These are phyloP conservation scores for Boletus tylopilopsis DNA, from an alignment of 768 basidiomycete genomes.

Conservation along the genomic window DNA sequence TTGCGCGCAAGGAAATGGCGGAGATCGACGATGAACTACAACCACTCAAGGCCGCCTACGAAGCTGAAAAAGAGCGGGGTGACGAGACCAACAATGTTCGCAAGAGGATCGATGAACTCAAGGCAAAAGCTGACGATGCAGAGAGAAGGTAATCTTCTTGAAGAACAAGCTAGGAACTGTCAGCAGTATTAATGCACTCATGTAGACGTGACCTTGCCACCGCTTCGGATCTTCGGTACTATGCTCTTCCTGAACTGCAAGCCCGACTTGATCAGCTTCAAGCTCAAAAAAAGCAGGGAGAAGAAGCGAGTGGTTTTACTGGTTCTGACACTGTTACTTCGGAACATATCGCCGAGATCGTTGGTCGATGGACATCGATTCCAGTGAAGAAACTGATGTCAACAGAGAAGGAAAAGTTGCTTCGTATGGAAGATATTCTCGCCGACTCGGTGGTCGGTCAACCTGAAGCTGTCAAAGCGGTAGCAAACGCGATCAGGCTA, in stretches of 20 bases:
- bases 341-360: conserved; percentile 92
- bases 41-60: conserved; percentile 82
- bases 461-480: conserved; percentile 85
- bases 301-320: conserved; percentile 53
- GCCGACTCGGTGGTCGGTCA: conserved; percentile 82
- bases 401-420: conserved; percentile 86
- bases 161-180: neutral
- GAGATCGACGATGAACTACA: conserved; percentile 81
- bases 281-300: conserved; percentile 63
- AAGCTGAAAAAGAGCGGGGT: conserved; percentile 78
- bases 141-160: conserved; percentile 59
- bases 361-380: conserved; percentile 89
- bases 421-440: conserved; percentile 83
- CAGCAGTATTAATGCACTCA: neutral
- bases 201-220: conserved; percentile 64
- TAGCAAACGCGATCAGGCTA: conserved; percentile 89
- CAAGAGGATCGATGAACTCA: conserved; percentile 85
- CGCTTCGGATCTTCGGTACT: conserved; percentile 87
- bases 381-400: conserved; percentile 84
- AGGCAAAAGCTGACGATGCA: conserved; percentile 89
- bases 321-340: conserved; percentile 73
- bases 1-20: conserved; percentile 73
- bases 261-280: conserved; percentile 65
- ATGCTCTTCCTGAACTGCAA: conserved; percentile 87
- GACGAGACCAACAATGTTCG: conserved; percentile 76